phyloP scores from a whole-genome alignment of 495 filamentous ascomycete genomes.

The Penicillium lividum region DNA sequence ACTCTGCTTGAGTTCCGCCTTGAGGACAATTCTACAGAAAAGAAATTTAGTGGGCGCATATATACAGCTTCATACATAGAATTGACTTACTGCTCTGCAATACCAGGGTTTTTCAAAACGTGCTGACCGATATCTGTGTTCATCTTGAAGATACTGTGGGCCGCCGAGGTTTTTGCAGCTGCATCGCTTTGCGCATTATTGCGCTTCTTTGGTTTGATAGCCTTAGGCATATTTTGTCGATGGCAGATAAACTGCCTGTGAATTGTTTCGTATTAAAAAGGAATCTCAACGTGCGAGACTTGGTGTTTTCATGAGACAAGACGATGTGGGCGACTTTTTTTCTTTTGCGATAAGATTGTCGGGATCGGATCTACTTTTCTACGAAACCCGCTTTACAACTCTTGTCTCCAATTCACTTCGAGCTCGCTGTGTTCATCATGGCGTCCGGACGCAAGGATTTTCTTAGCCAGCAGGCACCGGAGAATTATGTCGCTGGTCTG shows the following conservation, averaged over 20 bases:
- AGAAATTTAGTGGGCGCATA: not conserved
- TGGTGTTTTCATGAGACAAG: not conserved
- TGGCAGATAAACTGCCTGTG: not conserved
- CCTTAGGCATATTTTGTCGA: conserved; percentile 33
- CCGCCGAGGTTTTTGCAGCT: conserved; percentile 52
- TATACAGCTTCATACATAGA: not conserved
- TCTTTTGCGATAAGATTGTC: conserved; percentile 44
- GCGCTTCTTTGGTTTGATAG: conserved; percentile 55
- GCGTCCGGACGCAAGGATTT: conserved; percentile 84
- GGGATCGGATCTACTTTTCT: conserved; percentile 35
- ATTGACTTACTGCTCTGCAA: conserved; percentile 60
- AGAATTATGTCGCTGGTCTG: conserved; percentile 98
- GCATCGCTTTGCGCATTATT: conserved; percentile 47
- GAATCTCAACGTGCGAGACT: not conserved
- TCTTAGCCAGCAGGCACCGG: conserved; percentile 84
- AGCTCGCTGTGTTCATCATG: conserved; percentile 48
- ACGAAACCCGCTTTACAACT: conserved; percentile 17
- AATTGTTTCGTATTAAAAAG: not conserved
- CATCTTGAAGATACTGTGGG: conserved; percentile 86
- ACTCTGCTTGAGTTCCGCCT: conserved; percentile 85
- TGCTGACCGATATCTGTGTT: conserved; percentile 87
- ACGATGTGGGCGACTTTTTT: conserved; percentile 28
- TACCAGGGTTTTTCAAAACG: conserved; percentile 92
- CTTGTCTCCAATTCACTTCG: conserved; percentile 5
- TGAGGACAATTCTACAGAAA: conserved; percentile 66